A percentile compares a stretch with the other conserved stretches of the same genome.
Evolutionary conservation across 78 protist genomes (phyloP).

Genomic region (slime mould (Dictyostelium discoideum)): DNA sequence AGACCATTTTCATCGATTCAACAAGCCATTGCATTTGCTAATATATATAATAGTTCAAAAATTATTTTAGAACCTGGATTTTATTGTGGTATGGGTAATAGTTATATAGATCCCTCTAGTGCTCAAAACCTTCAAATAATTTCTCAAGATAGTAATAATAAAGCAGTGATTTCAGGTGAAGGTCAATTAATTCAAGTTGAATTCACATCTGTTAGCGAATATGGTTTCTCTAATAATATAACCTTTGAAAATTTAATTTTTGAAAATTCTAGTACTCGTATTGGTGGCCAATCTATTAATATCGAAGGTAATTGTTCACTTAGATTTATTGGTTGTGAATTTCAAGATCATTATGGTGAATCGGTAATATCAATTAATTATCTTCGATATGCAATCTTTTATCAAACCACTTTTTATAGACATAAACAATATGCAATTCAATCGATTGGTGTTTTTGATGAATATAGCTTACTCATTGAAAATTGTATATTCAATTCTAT

Average conservation of each 20-base stretch:
- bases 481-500: background rate
- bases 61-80: slow-evolving; percentile 14
- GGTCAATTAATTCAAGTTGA: background rate
- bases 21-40: background rate
- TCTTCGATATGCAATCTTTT: background rate
- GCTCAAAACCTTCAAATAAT: background rate
- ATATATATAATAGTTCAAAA: background rate
- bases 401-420: background rate
- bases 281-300: background rate
- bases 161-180: background rate
- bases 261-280: background rate
- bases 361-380: background rate
- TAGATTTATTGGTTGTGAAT: background rate
- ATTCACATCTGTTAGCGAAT: background rate
- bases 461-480: background rate
- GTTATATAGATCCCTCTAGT: background rate
- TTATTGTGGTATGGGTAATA: slow-evolving; percentile 72
- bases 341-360: background rate
- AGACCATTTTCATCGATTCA: slow-evolving; percentile 51
- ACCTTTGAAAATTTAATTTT: background rate
- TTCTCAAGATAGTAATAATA: background rate
- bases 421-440: background rate
- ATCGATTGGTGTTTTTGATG: background rate
- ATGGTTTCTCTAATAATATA: background rate
- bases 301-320: slow-evolving; percentile 3